Base-by-base conservation (phyloP, 2,329 filamentous ascomycete species). In the Berkeleyomyces basicola region DNA sequence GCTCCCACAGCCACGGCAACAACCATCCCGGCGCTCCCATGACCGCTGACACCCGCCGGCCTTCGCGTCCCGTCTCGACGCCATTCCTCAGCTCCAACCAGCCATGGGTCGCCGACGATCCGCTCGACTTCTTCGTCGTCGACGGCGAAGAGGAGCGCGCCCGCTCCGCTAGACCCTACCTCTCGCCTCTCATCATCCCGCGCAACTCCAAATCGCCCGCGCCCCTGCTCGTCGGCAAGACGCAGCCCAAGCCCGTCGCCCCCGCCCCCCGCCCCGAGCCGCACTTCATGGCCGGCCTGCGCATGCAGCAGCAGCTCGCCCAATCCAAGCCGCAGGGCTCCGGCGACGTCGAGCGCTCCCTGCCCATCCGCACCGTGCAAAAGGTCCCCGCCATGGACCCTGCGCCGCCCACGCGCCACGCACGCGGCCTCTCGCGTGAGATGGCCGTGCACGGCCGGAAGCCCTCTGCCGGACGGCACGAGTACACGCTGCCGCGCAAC, bases 71-170 rank as follows among this genome's bases (percentile, higher is more conserved):
- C 11, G 37, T 64, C n/a, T 61, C 59, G 10, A 61, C 63, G 23
- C 59, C 63, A 9, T 64, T 58, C 44, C 58, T 64, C 37, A 37
- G 58, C 14, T 61, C 63, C 37, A 64, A 64, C 37, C 58, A 64
- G 58, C 63, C 63, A 0, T 64, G 63, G 63, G 44, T 64, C 5
- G 39, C 58, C 36, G 53, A 64, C 43, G 59, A 61, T 31, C 61
- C 61, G 40, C 44, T 55, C 10, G 62, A 55, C 40, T 63, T 58
- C 40, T 39, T 37, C 11, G 47, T 37, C 23, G 42, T 39, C 23
- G 42, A 40, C 10, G 16, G 31, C 3, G 37, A 33, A 7, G 40
- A 40, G 2, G 40, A 16, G 7, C 37, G 36, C 4, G 16, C 39
- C 14, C 60, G 60, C 44, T 59, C 60, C 7, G 57, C 63, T 2